Conservation (phyloP, 2,329 filamentous ascomycete genomes). For the Alternaria solani region DNA sequence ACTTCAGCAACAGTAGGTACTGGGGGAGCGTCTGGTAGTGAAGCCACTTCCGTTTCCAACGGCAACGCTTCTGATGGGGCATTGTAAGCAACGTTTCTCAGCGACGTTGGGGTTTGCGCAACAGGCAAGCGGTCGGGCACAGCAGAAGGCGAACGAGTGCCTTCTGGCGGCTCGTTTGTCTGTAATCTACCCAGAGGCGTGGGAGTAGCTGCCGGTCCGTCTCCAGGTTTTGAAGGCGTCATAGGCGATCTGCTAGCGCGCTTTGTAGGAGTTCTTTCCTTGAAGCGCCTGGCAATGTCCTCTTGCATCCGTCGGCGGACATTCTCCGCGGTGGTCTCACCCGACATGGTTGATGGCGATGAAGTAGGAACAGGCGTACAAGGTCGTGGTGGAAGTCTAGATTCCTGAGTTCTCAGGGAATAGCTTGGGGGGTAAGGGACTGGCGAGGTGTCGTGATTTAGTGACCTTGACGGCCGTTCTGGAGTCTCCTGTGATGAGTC, state of each 20-base stretch:
- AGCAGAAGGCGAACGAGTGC: conserved; percentile 46
- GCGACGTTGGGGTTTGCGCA: conserved; percentile 35
- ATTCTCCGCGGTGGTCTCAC: conserved; percentile 13
- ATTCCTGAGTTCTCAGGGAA: conserved; percentile 28
- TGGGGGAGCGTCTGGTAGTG: neutral
- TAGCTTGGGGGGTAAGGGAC: conserved; percentile 33
- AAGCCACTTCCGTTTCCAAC: conserved; percentile 5
- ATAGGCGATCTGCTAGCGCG: conserved; percentile 8
- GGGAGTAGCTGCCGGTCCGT: neutral
- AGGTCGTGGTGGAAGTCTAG: conserved; percentile 31
- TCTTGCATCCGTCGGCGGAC: conserved; percentile 20
- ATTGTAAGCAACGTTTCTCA: conserved; percentile 37
- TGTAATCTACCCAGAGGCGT: conserved; percentile 10
- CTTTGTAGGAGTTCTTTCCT: conserved; percentile 18
- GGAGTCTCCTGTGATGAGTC: conserved; percentile 45
- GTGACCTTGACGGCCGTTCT: conserved; percentile 14
- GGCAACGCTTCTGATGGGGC: conserved; percentile 7
- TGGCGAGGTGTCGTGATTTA: conserved; percentile 27
- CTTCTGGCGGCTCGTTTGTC: conserved; percentile 20
- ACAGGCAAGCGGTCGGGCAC: conserved; percentile 41
- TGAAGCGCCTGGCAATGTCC: conserved; percentile 9
- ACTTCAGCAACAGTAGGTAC: conserved; percentile 14
- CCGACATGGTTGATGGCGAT: conserved; percentile 27
- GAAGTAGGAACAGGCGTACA: conserved; percentile 24
- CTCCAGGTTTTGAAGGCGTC: conserved; percentile 3